Evolutionary conservation across 2,329 filamentous ascomycete species (phyloP).

Genomic region (Apiospora arundinis): DNA sequence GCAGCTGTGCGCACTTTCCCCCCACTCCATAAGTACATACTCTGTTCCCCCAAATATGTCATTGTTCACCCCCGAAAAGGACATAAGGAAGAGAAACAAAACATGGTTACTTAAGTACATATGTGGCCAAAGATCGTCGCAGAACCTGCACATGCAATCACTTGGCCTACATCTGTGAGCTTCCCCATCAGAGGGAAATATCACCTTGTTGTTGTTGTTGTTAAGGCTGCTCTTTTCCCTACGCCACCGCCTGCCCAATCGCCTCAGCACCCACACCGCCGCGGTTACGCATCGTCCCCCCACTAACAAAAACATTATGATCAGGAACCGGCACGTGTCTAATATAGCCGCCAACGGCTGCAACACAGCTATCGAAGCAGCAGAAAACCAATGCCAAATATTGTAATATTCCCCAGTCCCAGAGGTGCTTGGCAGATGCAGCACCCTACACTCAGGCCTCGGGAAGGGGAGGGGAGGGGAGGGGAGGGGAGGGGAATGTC

Average conservation of each 20-base stretch:
- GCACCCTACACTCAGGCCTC: slow-evolving; percentile 29
- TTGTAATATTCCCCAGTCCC: slow-evolving; percentile 28
- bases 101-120: not conserved
- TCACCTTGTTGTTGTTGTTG: not conserved
- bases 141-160: not conserved
- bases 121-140: not conserved
- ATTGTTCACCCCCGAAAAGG: not conserved
- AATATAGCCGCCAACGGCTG: slow-evolving; percentile 37
- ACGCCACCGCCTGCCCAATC: not conserved
- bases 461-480: slow-evolving; percentile 24
- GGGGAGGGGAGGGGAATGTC: not conserved
- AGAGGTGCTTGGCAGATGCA: slow-evolving; percentile 30
- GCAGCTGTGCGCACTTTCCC: slow-evolving; percentile 3
- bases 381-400: slow-evolving; percentile 28
- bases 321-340: slow-evolving; percentile 52
- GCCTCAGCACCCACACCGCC: slow-evolving; percentile 9
- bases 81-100: not conserved
- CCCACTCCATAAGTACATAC: not conserved
- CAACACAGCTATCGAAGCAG: slow-evolving; percentile 28
- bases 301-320: slow-evolving; percentile 30
- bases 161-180: not conserved
- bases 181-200: not conserved
- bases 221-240: not conserved
- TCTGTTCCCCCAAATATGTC: not conserved
- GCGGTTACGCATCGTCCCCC: not conserved